These are phyloP conservation scores for Stagonosporopsis tanaceti DNA, from an alignment of 2,329 filamentous ascomycete species.

Conservation along the genomic window DNA sequence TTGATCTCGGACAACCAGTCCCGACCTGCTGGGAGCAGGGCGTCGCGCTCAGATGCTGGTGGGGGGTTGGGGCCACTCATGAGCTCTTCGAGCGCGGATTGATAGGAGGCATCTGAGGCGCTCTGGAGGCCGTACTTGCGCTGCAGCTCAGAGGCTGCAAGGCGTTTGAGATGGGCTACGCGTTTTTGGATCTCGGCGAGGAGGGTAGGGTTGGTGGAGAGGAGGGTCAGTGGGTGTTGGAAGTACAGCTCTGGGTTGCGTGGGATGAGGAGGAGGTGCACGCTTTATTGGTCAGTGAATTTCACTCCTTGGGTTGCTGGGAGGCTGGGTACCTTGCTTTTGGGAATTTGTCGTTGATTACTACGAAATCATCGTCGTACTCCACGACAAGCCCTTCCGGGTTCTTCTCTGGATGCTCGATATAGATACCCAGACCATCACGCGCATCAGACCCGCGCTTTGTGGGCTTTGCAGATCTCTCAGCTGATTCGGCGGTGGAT, in stretches of 20 bases:
- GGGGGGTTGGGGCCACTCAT: slow-evolving; percentile 58
- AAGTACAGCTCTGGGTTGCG: slow-evolving; percentile 68
- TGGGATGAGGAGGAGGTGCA: slow-evolving; percentile 89
- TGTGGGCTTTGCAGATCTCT: slow-evolving; percentile 16
- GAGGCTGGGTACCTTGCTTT: slow-evolving; percentile 61
- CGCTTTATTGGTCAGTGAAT: slow-evolving; percentile 53
- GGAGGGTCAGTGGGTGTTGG: slow-evolving; percentile 78
- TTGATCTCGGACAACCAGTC: slow-evolving; percentile 80
- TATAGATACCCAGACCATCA: slow-evolving; percentile 73
- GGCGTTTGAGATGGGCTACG: slow-evolving; percentile 64
- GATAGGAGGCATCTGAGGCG: slow-evolving; percentile 67
- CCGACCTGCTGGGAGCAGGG: slow-evolving; percentile 67
- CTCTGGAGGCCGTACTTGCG: slow-evolving; percentile 72
- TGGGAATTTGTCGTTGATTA: slow-evolving; percentile 83
- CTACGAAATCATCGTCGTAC: slow-evolving; percentile 73
- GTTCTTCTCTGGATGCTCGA: slow-evolving; percentile 67
- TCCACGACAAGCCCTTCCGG: slow-evolving; percentile 69
- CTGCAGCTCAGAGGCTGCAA: slow-evolving; percentile 79
- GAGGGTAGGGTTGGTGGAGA: slow-evolving; percentile 72
- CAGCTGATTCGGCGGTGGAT: slow-evolving; percentile 19
- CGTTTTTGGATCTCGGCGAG: slow-evolving; percentile 69
- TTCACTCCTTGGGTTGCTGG: background rate
- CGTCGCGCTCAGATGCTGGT: slow-evolving; percentile 53
- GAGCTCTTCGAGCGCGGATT: slow-evolving; percentile 58
- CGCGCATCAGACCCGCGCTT: slow-evolving; percentile 52